Base-by-base conservation (phyloP, 2,329 filamentous ascomycete species). In the Calonectria pseudoturangicola region DNA sequence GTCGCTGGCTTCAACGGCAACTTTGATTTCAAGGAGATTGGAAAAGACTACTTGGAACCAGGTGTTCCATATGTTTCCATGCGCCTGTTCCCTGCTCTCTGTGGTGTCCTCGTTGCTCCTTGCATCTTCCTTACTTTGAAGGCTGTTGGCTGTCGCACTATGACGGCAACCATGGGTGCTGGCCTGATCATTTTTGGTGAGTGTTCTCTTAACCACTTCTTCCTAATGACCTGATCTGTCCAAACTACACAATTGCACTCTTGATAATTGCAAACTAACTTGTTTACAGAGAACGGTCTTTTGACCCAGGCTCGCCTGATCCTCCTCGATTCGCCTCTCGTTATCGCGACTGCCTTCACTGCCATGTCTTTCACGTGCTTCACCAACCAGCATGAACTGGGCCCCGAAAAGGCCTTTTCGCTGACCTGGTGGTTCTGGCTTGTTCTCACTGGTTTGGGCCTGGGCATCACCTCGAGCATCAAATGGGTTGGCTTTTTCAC, bases 401-500 rank as follows among this genome's bases (percentile, higher is more conserved):
- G 97, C 25, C 96, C 96, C 12, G 88, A 91, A 18, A 94, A 95
- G 85, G 96, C 97, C 25, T 99, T 99, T 87, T 89, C 92, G 77
- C 90, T 94, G 10, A 93, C 92, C 80, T 99, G 97, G 97, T 99
- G 97, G 97, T 98, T 98, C 87, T 99, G 97, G 96, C 90, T 99
- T 68, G 89, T 90, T 70, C 92, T 95, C 82, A 97, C 94, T 54
- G 97, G 97, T 79, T 87, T 99, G 51, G 94, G 93, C 45, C 89
- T 99, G 64, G 97, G 97, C 74, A 93, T 96, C 64, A 98, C 97
- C 9, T 91, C 93, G 74, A 98, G 96, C 86, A 96, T 98, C 81
- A 99, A 99, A 88, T 99, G 97, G 97, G 97, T 99, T 81, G 97
- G 97, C 64, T 89, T 99, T 66, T 98, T 99, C 88, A 99, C 97